These are phyloP conservation scores for Microcyclospora pomicola DNA, from an alignment of 2,329 filamentous ascomycete species.

Conservation along the genomic window DNA sequence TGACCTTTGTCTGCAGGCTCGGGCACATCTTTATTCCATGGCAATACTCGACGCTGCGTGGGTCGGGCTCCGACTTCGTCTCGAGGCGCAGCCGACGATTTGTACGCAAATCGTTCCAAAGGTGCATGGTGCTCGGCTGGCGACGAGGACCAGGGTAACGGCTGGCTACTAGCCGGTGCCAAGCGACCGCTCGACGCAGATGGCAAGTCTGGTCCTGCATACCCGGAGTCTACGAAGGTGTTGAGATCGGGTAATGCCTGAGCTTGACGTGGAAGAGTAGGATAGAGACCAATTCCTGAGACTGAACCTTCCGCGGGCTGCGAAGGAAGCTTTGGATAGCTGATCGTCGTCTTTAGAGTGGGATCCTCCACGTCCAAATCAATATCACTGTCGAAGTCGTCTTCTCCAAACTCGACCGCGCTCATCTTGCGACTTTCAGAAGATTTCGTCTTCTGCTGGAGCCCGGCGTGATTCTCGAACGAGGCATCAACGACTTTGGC, in stretches of 20 bases:
- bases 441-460: conserved; percentile 18
- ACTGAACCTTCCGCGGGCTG: conserved; percentile 3
- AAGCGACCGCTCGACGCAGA: not conserved
- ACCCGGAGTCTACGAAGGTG: not conserved
- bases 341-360: conserved; percentile 30
- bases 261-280: conserved; percentile 16
- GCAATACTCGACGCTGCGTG: conserved; percentile 29
- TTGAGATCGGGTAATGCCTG: conserved; percentile 7
- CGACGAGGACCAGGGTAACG: conserved; percentile 54
- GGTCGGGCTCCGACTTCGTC: not conserved
- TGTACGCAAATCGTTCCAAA: not conserved
- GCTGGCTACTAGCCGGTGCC: conserved; percentile 35
- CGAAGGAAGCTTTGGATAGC: conserved; percentile 29
- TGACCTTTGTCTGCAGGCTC: conserved; percentile 12
- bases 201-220: not conserved
- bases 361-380: conserved; percentile 58
- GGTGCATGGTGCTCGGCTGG: conserved; percentile 25
- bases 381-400: conserved; percentile 78
- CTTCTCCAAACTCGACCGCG: conserved; percentile 45
- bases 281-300: conserved; percentile 13
- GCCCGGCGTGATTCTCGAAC: conserved; percentile 23
- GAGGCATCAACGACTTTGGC: conserved; percentile 30
- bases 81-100: conserved; percentile 4
- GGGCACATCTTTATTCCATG: conserved; percentile 37
- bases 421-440: conserved; percentile 27